Evolutionary conservation across 352 stramenopile genomes (phyloP).

Genomic region (Pythium aristosporum): DNA sequence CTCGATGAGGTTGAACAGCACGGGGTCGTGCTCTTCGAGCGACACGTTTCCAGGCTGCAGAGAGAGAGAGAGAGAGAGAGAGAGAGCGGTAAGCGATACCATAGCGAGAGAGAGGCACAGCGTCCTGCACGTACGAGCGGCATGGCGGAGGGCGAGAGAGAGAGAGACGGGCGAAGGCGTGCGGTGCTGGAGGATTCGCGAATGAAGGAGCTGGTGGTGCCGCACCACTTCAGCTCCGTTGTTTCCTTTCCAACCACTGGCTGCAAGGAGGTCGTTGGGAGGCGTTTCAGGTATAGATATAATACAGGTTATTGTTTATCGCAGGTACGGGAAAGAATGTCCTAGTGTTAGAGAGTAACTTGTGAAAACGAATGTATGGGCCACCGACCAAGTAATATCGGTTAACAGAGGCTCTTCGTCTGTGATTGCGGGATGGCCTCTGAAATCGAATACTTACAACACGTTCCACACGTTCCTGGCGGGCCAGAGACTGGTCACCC

Average conservation of each 20-base stretch:
- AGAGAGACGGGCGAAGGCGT: neutral
- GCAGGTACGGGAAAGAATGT: neutral
- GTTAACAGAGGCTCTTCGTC: neutral
- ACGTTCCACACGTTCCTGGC: constrained; percentile 24
- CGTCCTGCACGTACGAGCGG: constrained; percentile 43
- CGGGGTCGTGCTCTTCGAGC: constrained; percentile 94
- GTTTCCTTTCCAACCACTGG: constrained; percentile 6
- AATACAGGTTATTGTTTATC: constrained; percentile 5
- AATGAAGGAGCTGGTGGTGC: constrained; percentile 17
- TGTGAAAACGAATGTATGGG: constrained; percentile 8
- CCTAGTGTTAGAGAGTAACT: neutral
- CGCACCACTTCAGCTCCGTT: constrained; percentile 1
- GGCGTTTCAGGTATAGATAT: neutral
- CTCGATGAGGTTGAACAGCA: constrained; percentile 99
- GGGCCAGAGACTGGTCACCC: constrained; percentile 19
- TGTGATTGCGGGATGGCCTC: constrained; percentile 14
- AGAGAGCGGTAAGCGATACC: neutral
- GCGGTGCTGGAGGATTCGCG: constrained; percentile 22
- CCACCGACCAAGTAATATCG: neutral
- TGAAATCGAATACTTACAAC: constrained; percentile 11
- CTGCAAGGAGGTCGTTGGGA: neutral
- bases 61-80: constrained; percentile 4
- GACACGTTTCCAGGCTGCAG: constrained; percentile 62
- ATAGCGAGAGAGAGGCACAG: neutral
- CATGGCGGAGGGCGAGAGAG: constrained; percentile 32